phyloP scores from a whole-genome alignment of 2,329 filamentous ascomycete species.

The Orbilia blumenaviensis region DNA sequence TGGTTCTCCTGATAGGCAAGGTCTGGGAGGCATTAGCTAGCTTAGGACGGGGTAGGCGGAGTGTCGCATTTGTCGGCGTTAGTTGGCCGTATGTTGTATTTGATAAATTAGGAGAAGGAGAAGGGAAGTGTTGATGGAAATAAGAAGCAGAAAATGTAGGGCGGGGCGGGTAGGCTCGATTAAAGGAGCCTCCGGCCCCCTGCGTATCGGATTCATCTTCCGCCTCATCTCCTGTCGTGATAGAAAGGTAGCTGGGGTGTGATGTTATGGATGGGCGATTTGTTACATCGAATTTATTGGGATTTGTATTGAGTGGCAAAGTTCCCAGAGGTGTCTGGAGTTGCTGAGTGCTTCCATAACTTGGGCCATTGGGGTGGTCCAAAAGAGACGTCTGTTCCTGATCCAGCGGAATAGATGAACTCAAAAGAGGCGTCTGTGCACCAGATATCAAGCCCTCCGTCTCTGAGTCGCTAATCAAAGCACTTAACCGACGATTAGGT shows the following conservation, averaged over 20 bases:
- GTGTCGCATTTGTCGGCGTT: constrained; percentile 14
- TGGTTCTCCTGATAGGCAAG: constrained; percentile 28
- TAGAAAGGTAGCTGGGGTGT: constrained; percentile 45
- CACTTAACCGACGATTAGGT: constrained; percentile 21
- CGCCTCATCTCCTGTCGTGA: constrained; percentile 49
- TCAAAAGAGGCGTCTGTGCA: constrained; percentile 46
- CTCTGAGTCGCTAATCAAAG: constrained; percentile 40
- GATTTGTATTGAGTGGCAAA: constrained; percentile 26
- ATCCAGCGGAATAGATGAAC: constrained; percentile 49
- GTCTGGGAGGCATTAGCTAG: constrained; percentile 35
- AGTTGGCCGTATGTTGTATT: constrained; percentile 12
- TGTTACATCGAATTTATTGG: background rate
- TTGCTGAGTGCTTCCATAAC: constrained; percentile 36
- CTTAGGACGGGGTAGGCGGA: constrained; percentile 29
- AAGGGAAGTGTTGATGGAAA: constrained; percentile 45
- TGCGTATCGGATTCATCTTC: constrained; percentile 50
- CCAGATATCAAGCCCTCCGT: constrained; percentile 43
- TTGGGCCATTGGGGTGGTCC: constrained; percentile 1
- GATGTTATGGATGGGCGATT: constrained; percentile 35
- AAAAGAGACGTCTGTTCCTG: constrained; percentile 45
- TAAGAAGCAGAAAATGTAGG: constrained; percentile 46
- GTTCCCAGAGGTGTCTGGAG: background rate
- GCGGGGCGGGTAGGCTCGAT: constrained; percentile 30
- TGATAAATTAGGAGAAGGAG: constrained; percentile 24
- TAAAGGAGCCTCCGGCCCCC: constrained; percentile 15